Conservation (phyloP, 768 basidiomycete species). For the Lentinula raphanica region DNA sequence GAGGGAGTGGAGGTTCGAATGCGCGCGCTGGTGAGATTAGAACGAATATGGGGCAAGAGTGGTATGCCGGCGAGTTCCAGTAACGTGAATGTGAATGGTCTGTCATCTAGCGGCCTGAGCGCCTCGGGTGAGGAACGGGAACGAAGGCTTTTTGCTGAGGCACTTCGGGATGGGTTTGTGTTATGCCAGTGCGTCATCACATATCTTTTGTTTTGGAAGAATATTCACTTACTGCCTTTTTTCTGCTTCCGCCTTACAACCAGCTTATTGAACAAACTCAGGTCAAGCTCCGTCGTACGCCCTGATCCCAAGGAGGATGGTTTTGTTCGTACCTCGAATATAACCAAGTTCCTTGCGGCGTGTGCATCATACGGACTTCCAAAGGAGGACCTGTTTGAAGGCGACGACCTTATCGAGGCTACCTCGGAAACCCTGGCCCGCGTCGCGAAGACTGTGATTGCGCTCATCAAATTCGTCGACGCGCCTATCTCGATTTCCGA, state of each 20-base stretch:
- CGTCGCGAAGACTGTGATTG: slow-evolving; percentile 70
- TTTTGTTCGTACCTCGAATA: slow-evolving; percentile 59
- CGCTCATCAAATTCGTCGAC: slow-evolving; percentile 61
- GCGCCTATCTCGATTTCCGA: slow-evolving; percentile 32
- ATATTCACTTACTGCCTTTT: no score
- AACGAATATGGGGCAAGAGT: slow-evolving; percentile 73
- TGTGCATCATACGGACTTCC: slow-evolving; percentile 64
- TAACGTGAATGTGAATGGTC: slow-evolving; percentile 28
- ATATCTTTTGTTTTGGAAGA: no score
- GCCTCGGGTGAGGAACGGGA: slow-evolving; percentile 71
- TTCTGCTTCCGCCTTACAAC: slow-evolving; percentile 12
- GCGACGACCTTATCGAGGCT: slow-evolving; percentile 62
- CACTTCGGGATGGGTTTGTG: slow-evolving; percentile 78
- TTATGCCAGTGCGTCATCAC: slow-evolving; percentile 80
- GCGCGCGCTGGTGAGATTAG: slow-evolving; percentile 56
- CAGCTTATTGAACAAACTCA: slow-evolving; percentile 78
- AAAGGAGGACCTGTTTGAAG: slow-evolving; percentile 59
- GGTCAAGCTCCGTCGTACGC: slow-evolving; percentile 52
- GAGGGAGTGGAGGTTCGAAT: slow-evolving; percentile 71
- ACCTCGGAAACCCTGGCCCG: slow-evolving; percentile 59
- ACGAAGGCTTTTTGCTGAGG: slow-evolving; percentile 65
- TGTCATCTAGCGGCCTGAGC: slow-evolving; percentile 32
- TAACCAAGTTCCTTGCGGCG: slow-evolving; percentile 73
- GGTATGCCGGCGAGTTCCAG: slow-evolving; percentile 41
- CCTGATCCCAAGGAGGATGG: slow-evolving; percentile 67